Evolutionary conservation across 176 grass and related monocot genomes (phyloP).

Genomic region (Elymus sibiricus): DNA sequence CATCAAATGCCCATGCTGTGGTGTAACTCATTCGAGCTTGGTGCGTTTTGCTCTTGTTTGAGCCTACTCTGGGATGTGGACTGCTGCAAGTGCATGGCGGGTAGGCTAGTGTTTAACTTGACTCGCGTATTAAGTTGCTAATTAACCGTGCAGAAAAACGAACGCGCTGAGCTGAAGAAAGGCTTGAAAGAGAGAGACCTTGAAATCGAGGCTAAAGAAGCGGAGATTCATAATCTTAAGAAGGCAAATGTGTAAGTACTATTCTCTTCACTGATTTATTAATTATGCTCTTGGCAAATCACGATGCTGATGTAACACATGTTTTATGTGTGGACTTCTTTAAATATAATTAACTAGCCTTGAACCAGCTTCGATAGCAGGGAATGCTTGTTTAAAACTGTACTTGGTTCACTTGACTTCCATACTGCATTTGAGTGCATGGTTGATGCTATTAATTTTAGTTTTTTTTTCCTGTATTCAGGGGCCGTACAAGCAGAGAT

Average conservation of each 20-base stretch:
- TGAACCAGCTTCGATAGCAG: neutral
- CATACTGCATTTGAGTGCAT: conserved; percentile 15
- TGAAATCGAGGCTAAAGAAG: conserved; percentile 73
- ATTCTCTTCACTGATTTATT: neutral
- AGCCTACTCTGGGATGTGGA: neutral
- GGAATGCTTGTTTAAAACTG: neutral
- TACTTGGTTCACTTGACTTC: conserved; percentile 13
- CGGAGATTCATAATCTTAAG: conserved; percentile 59
- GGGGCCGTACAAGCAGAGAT: neutral
- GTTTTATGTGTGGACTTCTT: neutral
- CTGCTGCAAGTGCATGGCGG: neutral
- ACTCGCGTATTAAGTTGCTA: neutral
- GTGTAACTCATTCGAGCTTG: neutral
- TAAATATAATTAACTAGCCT: neutral
- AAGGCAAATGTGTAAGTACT: conserved; percentile 53
- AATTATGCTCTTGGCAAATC: too few relatives aligned
- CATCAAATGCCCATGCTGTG: neutral
- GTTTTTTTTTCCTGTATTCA: neutral
- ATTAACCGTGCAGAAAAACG: conserved; percentile 51
- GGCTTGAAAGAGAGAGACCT: conserved; percentile 58
- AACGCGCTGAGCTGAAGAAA: conserved; percentile 54
- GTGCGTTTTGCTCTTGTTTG: neutral
- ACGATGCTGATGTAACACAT: neutral
- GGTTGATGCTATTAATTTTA: neutral
- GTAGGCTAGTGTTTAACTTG: neutral